Evolutionary conservation across 208 protist genomes (phyloP), one percentile per base, ranked within the genome.

Genomic region (Crithidia fasciculata): DNA sequence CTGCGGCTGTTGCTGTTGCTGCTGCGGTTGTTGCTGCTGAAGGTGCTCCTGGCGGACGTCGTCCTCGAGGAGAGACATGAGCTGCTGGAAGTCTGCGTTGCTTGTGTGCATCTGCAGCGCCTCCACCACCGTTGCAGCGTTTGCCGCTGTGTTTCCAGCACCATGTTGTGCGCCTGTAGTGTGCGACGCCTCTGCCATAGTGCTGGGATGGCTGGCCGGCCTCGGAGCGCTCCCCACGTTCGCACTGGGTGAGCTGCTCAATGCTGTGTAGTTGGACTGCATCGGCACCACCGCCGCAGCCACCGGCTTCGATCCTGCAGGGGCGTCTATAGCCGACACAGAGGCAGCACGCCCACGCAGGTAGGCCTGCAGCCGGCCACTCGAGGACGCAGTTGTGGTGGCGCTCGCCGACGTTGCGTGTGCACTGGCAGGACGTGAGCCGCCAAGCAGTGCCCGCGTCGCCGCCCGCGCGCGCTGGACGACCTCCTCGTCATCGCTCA

Each of bases 41-140:
- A 12, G 45, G 13, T 69, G 73, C 36, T 84, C 86, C 3, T 55
- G 52, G 4, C 69, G 39, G 10, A 87, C 76, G 64, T 90, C 83
- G 3, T 80, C 41, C 2, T 74, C 83, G n/a, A 90, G 72, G 16
- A 90, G 76, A 18, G 74, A 40, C 62, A 90, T 77, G 8, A 93
- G 73, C 45, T 82, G 72, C 36, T 81, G 59, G 76, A 89, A 90
- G 45, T 94, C 81, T 5, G 47, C 9, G 49, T 76, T 70, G 0
- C 54, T 44, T 2, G 72, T 73, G 18, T 70, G 47, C 63, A 76
- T 56, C 28, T 67, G 55, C 28, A 69, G 37, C 8, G 64, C 71
- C 37, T 12, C 43, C 7, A 28, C 28, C 1, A 28, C 28, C 28
- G 28, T 28, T 28, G 28, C 28, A 28, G 28, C 28, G 28, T 28